Evolutionary conservation across 768 basidiomycete species (phyloP).

Genomic region (Naganishia friedmannii): DNA sequence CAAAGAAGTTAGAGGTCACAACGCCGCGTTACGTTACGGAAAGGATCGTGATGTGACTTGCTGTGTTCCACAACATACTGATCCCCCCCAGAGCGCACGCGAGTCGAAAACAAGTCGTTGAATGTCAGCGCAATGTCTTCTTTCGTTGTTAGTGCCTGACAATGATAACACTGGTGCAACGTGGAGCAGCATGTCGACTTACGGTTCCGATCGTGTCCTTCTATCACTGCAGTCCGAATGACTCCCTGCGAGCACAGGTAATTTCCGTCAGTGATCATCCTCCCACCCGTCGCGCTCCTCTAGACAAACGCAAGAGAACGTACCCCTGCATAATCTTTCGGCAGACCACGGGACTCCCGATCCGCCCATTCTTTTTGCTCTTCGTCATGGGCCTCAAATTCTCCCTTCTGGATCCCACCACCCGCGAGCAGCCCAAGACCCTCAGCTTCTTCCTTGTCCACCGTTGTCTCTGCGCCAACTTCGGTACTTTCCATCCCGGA

Average conservation of each 20-base stretch:
- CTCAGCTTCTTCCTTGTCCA: slow-evolving; percentile 24
- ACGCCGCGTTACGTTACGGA: no score
- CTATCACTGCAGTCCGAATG: slow-evolving; percentile 73
- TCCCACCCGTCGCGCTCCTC: neutral
- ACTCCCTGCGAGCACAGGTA: slow-evolving; percentile 54
- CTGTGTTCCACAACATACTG: slow-evolving; percentile 45
- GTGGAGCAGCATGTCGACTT: slow-evolving; percentile 42
- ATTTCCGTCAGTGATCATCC: neutral
- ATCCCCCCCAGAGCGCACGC: slow-evolving; percentile 1
- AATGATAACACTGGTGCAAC: no score
- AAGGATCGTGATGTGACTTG: slow-evolving; percentile 32
- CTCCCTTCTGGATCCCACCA: neutral
- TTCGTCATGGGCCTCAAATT: slow-evolving; percentile 28
- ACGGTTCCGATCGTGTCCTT: slow-evolving; percentile 80
- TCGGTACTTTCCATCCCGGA: neutral
- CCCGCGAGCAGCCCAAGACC: slow-evolving; percentile 28
- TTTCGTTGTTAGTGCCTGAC: no score
- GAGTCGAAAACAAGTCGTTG: no score
- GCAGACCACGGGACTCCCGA: slow-evolving; percentile 44
- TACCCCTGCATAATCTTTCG: slow-evolving; percentile 50
- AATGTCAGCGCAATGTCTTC: no score
- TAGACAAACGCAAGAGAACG: slow-evolving; percentile 22
- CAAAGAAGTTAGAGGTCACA: neutral
- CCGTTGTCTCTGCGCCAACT: no score
- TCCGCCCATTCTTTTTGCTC: slow-evolving; percentile 31